Evolutionary conservation across 1,284 basidiomycete genomes (phyloP), one percentile per base, ranked within the genome.

Genomic region (Irpex rosettiformis): DNA sequence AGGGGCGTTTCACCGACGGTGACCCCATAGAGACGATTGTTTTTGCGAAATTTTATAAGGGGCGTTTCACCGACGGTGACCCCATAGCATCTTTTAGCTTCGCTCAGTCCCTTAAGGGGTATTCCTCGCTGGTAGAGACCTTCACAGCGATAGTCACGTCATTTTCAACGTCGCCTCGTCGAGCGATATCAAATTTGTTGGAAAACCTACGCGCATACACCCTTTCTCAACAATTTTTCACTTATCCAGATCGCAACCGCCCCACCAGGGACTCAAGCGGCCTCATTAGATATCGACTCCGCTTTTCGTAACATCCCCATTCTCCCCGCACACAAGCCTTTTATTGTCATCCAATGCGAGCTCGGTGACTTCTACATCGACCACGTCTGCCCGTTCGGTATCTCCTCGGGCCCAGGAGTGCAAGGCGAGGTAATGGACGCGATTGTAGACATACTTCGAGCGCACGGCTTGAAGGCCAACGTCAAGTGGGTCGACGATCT

Each of bases 231-330:
- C 13, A 18, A 10, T 10, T 13, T 18, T 10, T n/a, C 10, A 18
- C n/a, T 18, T 18, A 18, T 24, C 10, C 43, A 47, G 43, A 18
- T 47, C 8, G 13, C 43, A 13, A 47, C 43, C 10, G 43, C 43
- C 1, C 43, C 43, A 3, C 43, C 43, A 6, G 43, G 43, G 10
- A 10, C 43, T 3, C 43, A 47, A 24, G 43, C 43, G 16, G 1
- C 43, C 22, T 18, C 43, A 10, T 18, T 47, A 10, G 43, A 47
- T 11, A 47, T 47, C 22, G 43, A 47, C 10, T 47, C 43, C 21
- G 43, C 43, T 3, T 47, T 47, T 11, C 43, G 43, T 3, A 47
- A 47, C 22, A 47, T 47, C 3, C 43, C 43, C 43, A 5, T 73
- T 70, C 43, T 18, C 43, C 43, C 43, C 18, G 8, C 10, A 10